Base-by-base conservation (phyloP, 2,329 filamentous ascomycete species). In the Laburnicola sp. region DNA sequence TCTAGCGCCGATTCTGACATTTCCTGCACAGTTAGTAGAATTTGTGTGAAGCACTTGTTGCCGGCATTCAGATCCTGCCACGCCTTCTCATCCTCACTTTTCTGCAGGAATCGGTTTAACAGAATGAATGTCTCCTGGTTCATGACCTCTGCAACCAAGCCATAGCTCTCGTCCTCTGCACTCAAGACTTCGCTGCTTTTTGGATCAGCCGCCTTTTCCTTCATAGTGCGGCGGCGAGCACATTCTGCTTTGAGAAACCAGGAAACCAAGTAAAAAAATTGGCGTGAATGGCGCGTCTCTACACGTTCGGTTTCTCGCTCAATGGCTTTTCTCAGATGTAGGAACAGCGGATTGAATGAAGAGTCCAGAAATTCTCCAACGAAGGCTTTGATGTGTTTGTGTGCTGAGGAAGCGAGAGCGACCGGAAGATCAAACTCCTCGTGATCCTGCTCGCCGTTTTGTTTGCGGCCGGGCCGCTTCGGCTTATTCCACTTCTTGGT, bases 61-160 rank as follows among this genome's bases (percentile, higher is more conserved):
- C 89, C 86, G 0, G 93, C 87, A 48, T 91, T 89, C 11, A 97
- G 75, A 62, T 96, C 89, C 48, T 85, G 83, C 92, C 92, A 97
- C 53, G 86, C 85, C 69, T 96, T 97, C 62, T 87, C 82, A 57
- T 95, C 91, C 55, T 88, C 82, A 2, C 87, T 84, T 47, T 83
- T 82, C 56, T 93, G 88, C 80, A 99, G 91, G 41, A 86, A 84
- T 44, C 89, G 85, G 61, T 91, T 96, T 16, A 99, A 75, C 2
- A 90, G 86, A 57, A 97, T 88, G 63, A 99, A 97, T 62, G 89
- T 97, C 72, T 97, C 89, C 69, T 99, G 94, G 62, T 93, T 95
- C 59, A 99, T 80, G 3, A 97, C 93, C 36, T 86, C 86, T 6
- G 94, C 94, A 32, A 97, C 85, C 7, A 97, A 82, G 41, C 88